phyloP scores from a whole-genome alignment of 768 basidiomycete genomes.

The Tulasnella sp. region DNA sequence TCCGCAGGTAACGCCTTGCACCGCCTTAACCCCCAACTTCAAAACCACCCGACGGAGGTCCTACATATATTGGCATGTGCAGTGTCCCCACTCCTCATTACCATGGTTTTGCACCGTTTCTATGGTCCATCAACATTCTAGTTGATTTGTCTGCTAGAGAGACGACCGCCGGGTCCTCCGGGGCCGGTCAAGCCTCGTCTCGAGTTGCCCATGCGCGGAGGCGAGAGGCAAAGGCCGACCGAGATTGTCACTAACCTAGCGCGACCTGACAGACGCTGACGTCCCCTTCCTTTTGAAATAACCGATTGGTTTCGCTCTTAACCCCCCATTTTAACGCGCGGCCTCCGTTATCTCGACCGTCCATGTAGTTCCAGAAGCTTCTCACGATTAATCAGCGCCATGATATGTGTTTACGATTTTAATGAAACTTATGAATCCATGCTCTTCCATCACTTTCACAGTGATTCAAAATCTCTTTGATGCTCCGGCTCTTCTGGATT shows the following conservation, averaged over 20 bases:
- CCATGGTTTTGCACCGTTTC: neutral
- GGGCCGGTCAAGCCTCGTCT: neutral
- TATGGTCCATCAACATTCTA: neutral
- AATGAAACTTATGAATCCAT: neutral
- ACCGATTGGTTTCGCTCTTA: neutral
- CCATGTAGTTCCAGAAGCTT: neutral
- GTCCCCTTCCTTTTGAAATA: no score
- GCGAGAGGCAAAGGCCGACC: no score
- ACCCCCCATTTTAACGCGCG: no score
- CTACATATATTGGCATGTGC: neutral
- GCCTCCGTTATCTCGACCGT: neutral
- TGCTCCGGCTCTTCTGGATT: neutral
- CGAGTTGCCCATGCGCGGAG: no score
- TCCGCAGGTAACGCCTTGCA: neutral
- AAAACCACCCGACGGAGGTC: neutral
- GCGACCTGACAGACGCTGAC: no score
- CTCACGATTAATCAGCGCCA: neutral
- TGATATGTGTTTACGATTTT: neutral
- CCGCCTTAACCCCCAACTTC: neutral
- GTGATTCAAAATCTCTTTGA: neutral
- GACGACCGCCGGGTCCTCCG: no score
- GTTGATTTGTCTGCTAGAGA: neutral
- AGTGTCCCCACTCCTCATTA: neutral
- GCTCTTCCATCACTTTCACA: neutral
- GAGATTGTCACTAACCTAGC: no score